These are phyloP conservation scores for Saccharomycopsis malanga DNA, from an alignment of 805 yeast genomes.

Conservation along the genomic window DNA sequence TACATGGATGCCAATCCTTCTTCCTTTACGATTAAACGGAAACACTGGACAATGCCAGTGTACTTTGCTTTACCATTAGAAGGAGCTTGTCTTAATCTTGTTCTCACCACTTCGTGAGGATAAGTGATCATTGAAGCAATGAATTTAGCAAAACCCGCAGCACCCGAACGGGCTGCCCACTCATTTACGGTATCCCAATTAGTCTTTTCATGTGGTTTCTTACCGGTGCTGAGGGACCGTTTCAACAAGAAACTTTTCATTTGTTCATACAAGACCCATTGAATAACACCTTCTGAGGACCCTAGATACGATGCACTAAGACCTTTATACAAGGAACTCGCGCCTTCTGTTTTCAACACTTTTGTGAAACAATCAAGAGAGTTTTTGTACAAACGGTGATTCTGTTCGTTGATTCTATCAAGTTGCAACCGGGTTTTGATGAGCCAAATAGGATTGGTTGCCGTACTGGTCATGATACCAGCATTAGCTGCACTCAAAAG, in stretches of 20 bases:
- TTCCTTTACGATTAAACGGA: slow-evolving; percentile 75
- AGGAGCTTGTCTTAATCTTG: slow-evolving; percentile 94
- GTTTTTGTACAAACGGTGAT: slow-evolving; percentile 59
- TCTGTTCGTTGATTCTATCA: slow-evolving; percentile 51
- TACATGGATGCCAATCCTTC: slow-evolving; percentile 93
- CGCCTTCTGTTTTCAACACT: slow-evolving; percentile 70
- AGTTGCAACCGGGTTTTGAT: slow-evolving; percentile 90
- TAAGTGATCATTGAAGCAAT: slow-evolving; percentile 88
- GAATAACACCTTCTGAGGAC: slow-evolving; percentile 84
- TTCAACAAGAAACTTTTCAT: slow-evolving; percentile 66
- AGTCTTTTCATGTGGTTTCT: slow-evolving; percentile 31
- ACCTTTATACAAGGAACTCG: slow-evolving; percentile 79
- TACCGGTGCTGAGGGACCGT: slow-evolving; percentile 35
- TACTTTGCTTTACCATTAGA: slow-evolving; percentile 76
- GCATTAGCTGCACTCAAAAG: slow-evolving; percentile 82
- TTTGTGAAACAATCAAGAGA: slow-evolving; percentile 77
- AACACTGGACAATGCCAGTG: slow-evolving; percentile 83
- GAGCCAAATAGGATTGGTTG: slow-evolving; percentile 97
- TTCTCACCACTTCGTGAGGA: slow-evolving; percentile 96
- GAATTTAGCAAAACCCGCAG: slow-evolving; percentile 95
- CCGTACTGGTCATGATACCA: slow-evolving; percentile 90
- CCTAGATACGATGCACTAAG: slow-evolving; percentile 91
- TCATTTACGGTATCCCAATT: slow-evolving; percentile 62
- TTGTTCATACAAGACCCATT: slow-evolving; percentile 95
- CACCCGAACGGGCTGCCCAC: slow-evolving; percentile 95